These are phyloP conservation scores for Globisporangium paddicum DNA, from an alignment of 352 stramenopile genomes.

Conservation along the genomic window DNA sequence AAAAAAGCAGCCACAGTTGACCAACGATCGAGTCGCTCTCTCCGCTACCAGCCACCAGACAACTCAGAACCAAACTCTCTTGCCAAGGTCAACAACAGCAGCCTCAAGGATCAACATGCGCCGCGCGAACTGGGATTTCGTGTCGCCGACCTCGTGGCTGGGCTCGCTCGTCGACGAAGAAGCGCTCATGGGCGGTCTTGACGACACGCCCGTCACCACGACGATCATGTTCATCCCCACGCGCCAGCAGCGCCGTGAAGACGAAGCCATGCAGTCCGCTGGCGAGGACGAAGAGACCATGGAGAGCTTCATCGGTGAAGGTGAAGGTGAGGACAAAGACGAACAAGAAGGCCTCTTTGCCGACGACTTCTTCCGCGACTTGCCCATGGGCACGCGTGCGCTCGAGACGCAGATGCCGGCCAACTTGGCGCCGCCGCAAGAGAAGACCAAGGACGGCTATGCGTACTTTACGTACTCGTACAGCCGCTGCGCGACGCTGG, in stretches of 20 bases:
- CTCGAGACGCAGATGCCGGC: constrained; percentile 40
- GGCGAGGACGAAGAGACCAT: neutral
- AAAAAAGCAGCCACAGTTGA: neutral
- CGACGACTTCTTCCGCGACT: constrained; percentile 47
- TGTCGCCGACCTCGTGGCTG: constrained; percentile 45
- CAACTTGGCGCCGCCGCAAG: constrained; percentile 22
- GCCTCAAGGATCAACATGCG: neutral
- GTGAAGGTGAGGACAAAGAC: neutral
- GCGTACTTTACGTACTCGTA: constrained; percentile 64
- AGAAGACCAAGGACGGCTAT: constrained; percentile 41
- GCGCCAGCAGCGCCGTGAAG: constrained; percentile 9
- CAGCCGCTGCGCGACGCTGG: constrained; percentile 48
- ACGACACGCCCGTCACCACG: constrained; percentile 15
- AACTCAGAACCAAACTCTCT: neutral
- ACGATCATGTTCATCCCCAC: constrained; percentile 20
- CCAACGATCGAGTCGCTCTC: neutral
- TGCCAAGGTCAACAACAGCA: neutral
- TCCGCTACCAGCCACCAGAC: neutral
- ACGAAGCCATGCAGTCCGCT: constrained; percentile 15
- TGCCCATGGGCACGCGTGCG: constrained; percentile 37
- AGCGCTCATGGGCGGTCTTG: constrained; percentile 32
- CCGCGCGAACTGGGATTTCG: constrained; percentile 35
- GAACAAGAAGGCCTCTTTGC: constrained; percentile 18
- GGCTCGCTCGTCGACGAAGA: constrained; percentile 44
- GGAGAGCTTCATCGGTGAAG: constrained; percentile 1